Conservation (phyloP, 176 grass and related monocot species). For the Avena sativa region DNA sequence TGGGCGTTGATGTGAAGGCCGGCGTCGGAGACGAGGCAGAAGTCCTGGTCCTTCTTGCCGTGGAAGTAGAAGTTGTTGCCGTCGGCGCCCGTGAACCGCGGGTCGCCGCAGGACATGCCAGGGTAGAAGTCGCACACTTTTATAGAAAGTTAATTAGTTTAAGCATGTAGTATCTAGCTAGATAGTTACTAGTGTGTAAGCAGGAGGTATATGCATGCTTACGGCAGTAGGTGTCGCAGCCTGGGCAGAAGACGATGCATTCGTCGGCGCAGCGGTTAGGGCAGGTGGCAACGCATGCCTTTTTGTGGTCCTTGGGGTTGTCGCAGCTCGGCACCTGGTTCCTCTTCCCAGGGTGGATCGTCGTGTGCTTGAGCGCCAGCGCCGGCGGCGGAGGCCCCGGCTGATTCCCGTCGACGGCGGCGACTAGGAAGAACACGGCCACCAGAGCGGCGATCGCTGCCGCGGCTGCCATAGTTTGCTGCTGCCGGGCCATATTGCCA, state of each 20-base stretch:
- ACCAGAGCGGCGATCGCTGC: too few relatives aligned
- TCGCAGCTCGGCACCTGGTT: neutral
- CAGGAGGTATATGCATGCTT: neutral
- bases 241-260: neutral
- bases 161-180: too few relatives aligned
- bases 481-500: too few relatives aligned
- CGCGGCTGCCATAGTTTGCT: too few relatives aligned
- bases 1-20: slow-evolving; percentile 64
- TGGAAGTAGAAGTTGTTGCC: slow-evolving; percentile 52
- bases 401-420: too few relatives aligned
- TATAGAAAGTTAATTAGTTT: too few relatives aligned
- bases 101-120: slow-evolving; percentile 38
- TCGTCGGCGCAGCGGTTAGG: neutral
- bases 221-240: neutral
- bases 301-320: neutral
- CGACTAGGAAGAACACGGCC: too few relatives aligned
- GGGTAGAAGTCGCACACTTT: slow-evolving; percentile 40
- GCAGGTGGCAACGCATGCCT: neutral
- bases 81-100: slow-evolving; percentile 45
- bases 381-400: too few relatives aligned
- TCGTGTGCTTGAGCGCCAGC: too few relatives aligned
- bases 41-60: slow-evolving; percentile 32
- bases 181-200: too few relatives aligned
- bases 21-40: slow-evolving; percentile 49
- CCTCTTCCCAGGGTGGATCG: neutral